Percentiles rank a stretch among this genome's conserved stretches.
Conservation (phyloP, 805 yeast species). For the Saccharomycopsis guyanensis region DNA sequence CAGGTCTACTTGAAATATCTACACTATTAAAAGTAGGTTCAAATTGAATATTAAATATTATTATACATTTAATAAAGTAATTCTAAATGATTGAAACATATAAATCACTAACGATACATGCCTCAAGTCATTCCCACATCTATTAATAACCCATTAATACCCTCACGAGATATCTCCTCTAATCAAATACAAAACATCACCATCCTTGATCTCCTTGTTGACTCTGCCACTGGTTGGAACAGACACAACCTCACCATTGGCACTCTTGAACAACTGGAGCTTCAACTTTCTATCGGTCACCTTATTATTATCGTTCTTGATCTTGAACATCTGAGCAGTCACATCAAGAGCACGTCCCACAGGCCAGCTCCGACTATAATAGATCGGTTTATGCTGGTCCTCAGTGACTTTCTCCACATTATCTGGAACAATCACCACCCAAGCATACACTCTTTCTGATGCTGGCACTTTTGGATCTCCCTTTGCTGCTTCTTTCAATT, state of each 20-base stretch:
- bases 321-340: constrained; percentile 38
- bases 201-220: constrained; percentile 34
- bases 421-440: constrained; percentile 26
- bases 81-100: no score
- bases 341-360: constrained; percentile 52
- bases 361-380: constrained; percentile 49
- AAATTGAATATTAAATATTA: no score
- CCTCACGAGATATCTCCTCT: no score
- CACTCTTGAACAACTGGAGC: constrained; percentile 38
- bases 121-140: no score
- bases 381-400: constrained; percentile 30
- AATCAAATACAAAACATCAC: constrained; percentile 46
- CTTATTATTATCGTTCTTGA: constrained; percentile 43
- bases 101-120: no score
- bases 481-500: constrained; percentile 39
- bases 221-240: constrained; percentile 35
- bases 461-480: constrained; percentile 42
- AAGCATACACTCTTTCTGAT: constrained; percentile 42
- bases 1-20: no score
- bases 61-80: no score
- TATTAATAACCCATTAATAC: no score
- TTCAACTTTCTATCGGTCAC: constrained; percentile 35
- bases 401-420: constrained; percentile 20
- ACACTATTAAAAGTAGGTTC: no score
- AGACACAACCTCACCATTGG: constrained; percentile 25